phyloP scores from a whole-genome alignment of 2,329 filamentous ascomycete genomes.

The Exophiala sp. region DNA sequence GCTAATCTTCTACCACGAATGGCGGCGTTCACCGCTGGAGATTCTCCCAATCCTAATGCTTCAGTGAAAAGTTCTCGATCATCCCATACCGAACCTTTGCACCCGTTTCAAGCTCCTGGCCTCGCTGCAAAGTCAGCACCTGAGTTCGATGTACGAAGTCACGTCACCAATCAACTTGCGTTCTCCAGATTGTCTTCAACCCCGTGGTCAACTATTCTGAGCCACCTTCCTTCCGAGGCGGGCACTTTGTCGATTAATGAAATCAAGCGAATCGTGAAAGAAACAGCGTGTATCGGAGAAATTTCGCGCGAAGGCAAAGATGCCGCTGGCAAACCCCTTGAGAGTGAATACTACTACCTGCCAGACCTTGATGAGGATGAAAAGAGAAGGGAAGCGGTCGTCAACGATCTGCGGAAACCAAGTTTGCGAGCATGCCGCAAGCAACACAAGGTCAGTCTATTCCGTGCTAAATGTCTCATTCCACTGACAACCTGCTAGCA shows the following conservation, averaged over 20 bases:
- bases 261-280: slow-evolving; percentile 69
- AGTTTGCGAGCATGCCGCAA: slow-evolving; percentile 87
- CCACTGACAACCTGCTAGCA: slow-evolving; percentile 46
- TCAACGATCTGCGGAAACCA: slow-evolving; percentile 81
- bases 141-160: slow-evolving; percentile 59
- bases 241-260: slow-evolving; percentile 56
- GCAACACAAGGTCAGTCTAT: slow-evolving; percentile 79
- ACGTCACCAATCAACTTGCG: slow-evolving; percentile 91
- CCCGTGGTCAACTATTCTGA: slow-evolving; percentile 83
- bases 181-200: slow-evolving; percentile 91
- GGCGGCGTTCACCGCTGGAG: slow-evolving; percentile 67
- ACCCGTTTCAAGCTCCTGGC: slow-evolving; percentile 33
- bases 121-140: slow-evolving; percentile 32
- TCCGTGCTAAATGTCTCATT: slow-evolving; percentile 1
- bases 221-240: slow-evolving; percentile 65
- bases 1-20: slow-evolving; percentile 79
- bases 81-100: slow-evolving; percentile 34
- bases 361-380: slow-evolving; percentile 80
- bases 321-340: slow-evolving; percentile 84
- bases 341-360: slow-evolving; percentile 97
- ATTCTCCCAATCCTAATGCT: slow-evolving; percentile 50
- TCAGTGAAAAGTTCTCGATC: slow-evolving; percentile 30
- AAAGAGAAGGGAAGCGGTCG: slow-evolving; percentile 74
- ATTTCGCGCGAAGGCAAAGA: slow-evolving; percentile 91
- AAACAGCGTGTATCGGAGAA: slow-evolving; percentile 76